Conservation (phyloP, 805 yeast species). For the Blastobotrys peoriensis region DNA sequence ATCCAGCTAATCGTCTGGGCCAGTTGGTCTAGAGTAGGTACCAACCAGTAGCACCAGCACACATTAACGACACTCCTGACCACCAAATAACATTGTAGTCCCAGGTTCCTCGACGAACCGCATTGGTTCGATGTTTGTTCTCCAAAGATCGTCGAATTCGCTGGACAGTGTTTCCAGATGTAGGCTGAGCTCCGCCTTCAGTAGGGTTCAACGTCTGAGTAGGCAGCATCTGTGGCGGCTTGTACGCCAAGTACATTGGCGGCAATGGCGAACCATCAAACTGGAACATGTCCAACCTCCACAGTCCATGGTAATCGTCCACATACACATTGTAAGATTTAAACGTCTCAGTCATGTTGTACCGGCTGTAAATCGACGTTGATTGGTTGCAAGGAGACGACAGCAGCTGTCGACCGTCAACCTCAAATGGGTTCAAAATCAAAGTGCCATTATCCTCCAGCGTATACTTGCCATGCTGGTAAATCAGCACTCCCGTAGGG, state of each 20-base stretch:
- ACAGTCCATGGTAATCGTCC: slow-evolving; percentile 80
- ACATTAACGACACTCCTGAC: slow-evolving; percentile 33
- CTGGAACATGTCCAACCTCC: slow-evolving; percentile 64
- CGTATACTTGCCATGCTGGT: slow-evolving; percentile 83
- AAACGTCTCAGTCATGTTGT: slow-evolving; percentile 59
- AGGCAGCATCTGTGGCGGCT: slow-evolving; percentile 95
- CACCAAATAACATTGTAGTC: slow-evolving; percentile 33
- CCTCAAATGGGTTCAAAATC: slow-evolving; percentile 62
- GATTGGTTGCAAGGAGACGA: slow-evolving; percentile 77
- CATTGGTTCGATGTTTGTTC: slow-evolving; percentile 73
- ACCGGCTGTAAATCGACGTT: slow-evolving; percentile 57
- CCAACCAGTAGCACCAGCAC: slow-evolving; percentile 35
- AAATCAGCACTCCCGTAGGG: slow-evolving; percentile 74
- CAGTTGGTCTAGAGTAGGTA: slow-evolving; percentile 19
- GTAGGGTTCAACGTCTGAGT: slow-evolving; percentile 89
- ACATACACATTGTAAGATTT: slow-evolving; percentile 52
- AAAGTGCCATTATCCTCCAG: slow-evolving; percentile 57
- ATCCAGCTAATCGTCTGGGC: too few relatives aligned
- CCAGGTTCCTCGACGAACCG: slow-evolving; percentile 30
- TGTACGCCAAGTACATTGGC: slow-evolving; percentile 86
- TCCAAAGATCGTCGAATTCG: slow-evolving; percentile 67
- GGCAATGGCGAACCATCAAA: slow-evolving; percentile 70
- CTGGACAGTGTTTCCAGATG: slow-evolving; percentile 8
- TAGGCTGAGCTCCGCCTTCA: slow-evolving; percentile 22
- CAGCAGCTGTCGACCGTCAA: slow-evolving; percentile 88